Evolutionary conservation across 192 early-diverging fungal genomes (phyloP), one percentile per base, ranked within the genome.

Genomic region (Backusella mclennaniae): DNA sequence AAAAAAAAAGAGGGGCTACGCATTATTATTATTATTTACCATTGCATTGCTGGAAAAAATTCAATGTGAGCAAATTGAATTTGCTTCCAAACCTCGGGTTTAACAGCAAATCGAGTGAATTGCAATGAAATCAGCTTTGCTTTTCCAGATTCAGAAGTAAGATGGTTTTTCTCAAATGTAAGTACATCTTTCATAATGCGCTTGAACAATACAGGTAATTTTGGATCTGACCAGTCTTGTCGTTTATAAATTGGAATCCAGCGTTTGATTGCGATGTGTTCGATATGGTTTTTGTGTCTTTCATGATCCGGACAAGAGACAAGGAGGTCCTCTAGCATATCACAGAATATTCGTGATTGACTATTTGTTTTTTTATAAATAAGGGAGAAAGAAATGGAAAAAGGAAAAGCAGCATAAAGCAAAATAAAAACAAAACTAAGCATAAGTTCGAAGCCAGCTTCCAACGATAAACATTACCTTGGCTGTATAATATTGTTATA

Each of bases 21-120:
- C 11, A 44, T 74, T 31, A 73, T 38, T 29, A 31, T 26, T 38
- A 31, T 73, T 1, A 12, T 59, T 73, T 84, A 88, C 87, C 89
- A 90, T 73, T 73, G 71, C 3, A 82, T 79, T 66, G 78, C 79
- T 39, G 86, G 89, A 35, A 88, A 84, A 69, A 83, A 84, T 14
- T 78, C 68, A 26, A 90, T 84, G 56, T 90, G 89, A 42, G 84
- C 76, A 79, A 90, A 90, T 71, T 90, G 89, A 7, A 90, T 73
- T 67, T 87, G 82, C 67, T 82, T 90, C 87, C 87, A 90, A 26
- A 79, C 74, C 26, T 88, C 89, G 3, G 84, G 73, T 52, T 69
- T 69, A 29, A 73, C 67, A 33, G 67, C 72, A 9, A 79, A 63
- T 35, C 39, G 35, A 35, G 74, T 35, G 44, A 74, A 52, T 11